A percentile compares a stretch with the other conserved stretches of the same genome.
Conservation (phyloP, 192 early-diverging fungal species). For the Chytriomyces hyalinus region DNA sequence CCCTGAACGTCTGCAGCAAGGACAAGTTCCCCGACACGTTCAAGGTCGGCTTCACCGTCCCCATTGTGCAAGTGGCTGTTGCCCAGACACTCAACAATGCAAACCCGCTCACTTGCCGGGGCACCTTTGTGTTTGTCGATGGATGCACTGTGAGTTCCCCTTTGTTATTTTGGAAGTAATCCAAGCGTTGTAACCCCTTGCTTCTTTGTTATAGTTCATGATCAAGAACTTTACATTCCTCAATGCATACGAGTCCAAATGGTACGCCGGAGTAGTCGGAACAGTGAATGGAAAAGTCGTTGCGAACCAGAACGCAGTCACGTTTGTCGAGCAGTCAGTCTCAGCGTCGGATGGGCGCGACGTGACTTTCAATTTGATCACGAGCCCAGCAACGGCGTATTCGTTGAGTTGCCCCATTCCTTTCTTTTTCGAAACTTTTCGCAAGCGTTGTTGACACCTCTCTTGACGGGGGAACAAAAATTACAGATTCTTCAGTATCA, state of each 20-base stretch:
- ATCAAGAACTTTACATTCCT: slow-evolving; percentile 42
- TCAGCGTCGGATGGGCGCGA: slow-evolving; percentile 5
- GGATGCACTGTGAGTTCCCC: slow-evolving; percentile 32
- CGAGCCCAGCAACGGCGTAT: slow-evolving; percentile 16
- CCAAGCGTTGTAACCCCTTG: not conserved
- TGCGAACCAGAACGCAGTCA: slow-evolving; percentile 30
- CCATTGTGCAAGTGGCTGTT: slow-evolving; percentile 17
- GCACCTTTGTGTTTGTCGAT: slow-evolving; percentile 34
- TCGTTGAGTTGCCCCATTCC: slow-evolving; percentile 12
- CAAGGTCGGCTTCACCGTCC: slow-evolving; percentile 10
- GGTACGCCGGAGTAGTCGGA: slow-evolving; percentile 39
- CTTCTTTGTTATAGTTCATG: slow-evolving; percentile 4
- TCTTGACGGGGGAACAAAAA: not conserved
- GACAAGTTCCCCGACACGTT: slow-evolving; percentile 13
- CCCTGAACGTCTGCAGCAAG: slow-evolving; percentile 21
- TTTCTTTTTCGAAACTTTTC: not conserved
- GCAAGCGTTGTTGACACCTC: not conserved
- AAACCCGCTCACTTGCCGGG: slow-evolving; percentile 24
- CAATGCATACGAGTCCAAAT: slow-evolving; percentile 33
- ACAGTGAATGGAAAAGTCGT: slow-evolving; percentile 6
- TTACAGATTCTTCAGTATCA: slow-evolving; percentile 32
- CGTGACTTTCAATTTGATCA: slow-evolving; percentile 14
- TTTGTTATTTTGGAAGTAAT: not conserved
- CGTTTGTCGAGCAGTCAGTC: slow-evolving; percentile 15
- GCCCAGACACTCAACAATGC: slow-evolving; percentile 20